Conservation (phyloP, 1,284 basidiomycete species). For the Microstroma glucosiphilum region DNA sequence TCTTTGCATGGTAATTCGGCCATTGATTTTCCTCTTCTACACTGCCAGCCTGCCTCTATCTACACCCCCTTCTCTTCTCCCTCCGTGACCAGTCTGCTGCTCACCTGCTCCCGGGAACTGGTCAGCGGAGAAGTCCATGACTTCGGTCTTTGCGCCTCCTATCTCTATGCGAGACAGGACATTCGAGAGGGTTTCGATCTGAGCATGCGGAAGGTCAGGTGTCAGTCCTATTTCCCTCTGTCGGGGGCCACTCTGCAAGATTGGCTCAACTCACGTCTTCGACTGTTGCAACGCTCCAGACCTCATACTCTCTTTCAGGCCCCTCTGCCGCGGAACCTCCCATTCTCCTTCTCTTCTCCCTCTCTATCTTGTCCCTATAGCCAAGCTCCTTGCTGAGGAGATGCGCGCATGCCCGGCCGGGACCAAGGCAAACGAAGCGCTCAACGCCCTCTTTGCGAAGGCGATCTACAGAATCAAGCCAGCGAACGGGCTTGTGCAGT, state of each 20-base stretch:
- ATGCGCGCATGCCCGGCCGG: constrained; percentile 44
- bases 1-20: no score
- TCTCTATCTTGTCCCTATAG: constrained; percentile 24
- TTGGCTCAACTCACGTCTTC: constrained; percentile 19
- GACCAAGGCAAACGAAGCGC: constrained; percentile 46
- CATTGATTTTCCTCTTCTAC: no score
- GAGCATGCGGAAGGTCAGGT: no score
- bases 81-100: no score
- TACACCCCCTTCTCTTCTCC: no score
- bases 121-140: no score
- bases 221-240: no score
- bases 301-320: constrained; percentile 26
- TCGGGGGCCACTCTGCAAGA: no score
- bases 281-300: constrained; percentile 39
- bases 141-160: no score
- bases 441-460: constrained; percentile 37
- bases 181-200: not conserved
- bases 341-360: constrained; percentile 11
- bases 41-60: no score
- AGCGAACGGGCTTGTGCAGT: constrained; percentile 34
- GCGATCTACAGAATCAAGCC: constrained; percentile 37
- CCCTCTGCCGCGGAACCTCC: constrained; percentile 8
- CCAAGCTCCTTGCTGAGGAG: constrained; percentile 46
- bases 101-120: no score
- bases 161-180: not conserved